Base-by-base conservation (phyloP, 2,329 filamentous ascomycete genomes). In the Pseudocercospora cruenta region DNA sequence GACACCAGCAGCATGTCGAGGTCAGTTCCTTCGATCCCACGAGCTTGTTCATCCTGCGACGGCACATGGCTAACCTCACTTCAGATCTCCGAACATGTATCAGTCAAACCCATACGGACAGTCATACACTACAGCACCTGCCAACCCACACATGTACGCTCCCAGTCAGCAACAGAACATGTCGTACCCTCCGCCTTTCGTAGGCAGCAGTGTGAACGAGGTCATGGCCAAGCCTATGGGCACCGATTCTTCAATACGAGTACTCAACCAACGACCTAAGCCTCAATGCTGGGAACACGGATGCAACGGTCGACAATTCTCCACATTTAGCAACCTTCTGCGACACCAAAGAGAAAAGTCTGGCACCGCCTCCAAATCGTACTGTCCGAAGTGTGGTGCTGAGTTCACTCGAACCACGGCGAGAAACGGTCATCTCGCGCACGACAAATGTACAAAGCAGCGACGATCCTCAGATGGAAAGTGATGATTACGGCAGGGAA, bases 231-330 rank as follows among this genome's bases (percentile, higher is more conserved):
- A 73, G 58, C 67, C 67, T 14, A 58, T 51, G 16, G 54, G 59
- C 58, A 65, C 64, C 53, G 73, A 75, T 14, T 70, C 73, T 16
- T 73, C 75, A 16, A 75, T 76, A 62, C 71, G 77, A 22, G 75
- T 78, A 10, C 69, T 77, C 36, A 78, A 76, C 69, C 74, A 77
- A 58, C 74, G 78, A 43, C 93, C 93, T n/a, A 96, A 96, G 81
- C 93, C 94, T 54, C 93, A 96, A 77, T 97, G 94, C 80, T 98
- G 92, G 92, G 94, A 97, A 67, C 94, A 98, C 76, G 94, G 94
- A 10, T 98, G 94, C 83, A 97, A 97, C 74, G 94, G 94, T 21
- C 89, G 94, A 31, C 92, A 96, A 75, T 98, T 98, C 76, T 96
- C 93, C 19, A 97, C 94, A 3, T 97, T 97, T 77, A 97, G 93